phyloP scores from a whole-genome alignment of 345 rosid genomes.

The Eucalyptus cloeziana region DNA sequence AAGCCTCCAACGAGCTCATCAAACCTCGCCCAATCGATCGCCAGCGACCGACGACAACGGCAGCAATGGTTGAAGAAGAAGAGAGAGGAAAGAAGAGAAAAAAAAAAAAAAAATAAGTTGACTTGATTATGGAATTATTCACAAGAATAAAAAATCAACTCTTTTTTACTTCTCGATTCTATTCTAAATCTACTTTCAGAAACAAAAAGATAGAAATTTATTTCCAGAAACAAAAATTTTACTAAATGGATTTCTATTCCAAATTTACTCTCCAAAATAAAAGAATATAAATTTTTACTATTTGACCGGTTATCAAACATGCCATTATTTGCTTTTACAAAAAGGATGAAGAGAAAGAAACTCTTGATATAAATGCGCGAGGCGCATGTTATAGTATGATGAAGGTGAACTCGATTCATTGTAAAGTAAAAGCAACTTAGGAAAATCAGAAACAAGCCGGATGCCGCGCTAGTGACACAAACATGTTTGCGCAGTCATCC shows the following conservation, averaged over 20 bases:
- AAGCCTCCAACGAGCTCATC: accelerated
- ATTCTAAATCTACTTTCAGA: accelerated
- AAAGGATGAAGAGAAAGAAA: background rate
- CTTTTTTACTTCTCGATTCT: too few species aligned
- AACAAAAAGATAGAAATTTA: accelerated
- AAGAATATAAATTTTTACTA: accelerated
- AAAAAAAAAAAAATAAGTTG: too few species aligned
- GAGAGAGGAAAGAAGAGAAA: too few species aligned
- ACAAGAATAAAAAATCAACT: accelerated
- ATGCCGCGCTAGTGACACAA: background rate
- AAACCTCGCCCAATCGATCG: accelerated
- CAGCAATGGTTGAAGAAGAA: too few species aligned
- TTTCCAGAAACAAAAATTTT: accelerated
- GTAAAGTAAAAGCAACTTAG: background rate
- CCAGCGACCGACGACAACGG: accelerated
- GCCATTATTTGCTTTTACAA: background rate
- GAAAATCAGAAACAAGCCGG: background rate
- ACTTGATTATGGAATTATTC: too few species aligned
- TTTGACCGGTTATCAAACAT: accelerated
- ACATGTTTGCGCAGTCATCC: background rate
- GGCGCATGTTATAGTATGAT: background rate
- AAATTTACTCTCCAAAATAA: accelerated
- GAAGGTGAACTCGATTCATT: background rate
- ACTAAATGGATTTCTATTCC: accelerated
- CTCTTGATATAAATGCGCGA: background rate